Evolutionary conservation across 495 filamentous ascomycete species (phyloP), one percentile per base, ranked within the genome.

Genomic region (Hypoxylon fragiforme): DNA sequence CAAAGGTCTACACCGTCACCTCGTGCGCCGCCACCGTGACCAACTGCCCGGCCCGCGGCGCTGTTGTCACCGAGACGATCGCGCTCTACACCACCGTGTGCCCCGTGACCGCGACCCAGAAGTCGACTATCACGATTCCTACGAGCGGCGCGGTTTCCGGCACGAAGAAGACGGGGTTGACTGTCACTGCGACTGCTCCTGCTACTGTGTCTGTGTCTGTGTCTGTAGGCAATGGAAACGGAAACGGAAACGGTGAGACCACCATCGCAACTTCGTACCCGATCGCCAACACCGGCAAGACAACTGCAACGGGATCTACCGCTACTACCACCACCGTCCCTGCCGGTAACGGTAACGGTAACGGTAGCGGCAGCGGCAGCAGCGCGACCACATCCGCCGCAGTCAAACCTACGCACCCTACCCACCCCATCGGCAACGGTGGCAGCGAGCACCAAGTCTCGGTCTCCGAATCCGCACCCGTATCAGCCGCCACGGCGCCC

Each of bases 1-100:
- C 83, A 6, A 80, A 68, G 35, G 69, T 70, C 47, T 68, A 79
- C 48, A 85, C 83, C 9, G 71, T 84, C 56, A 83, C 77, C 1
- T 76, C 76, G 56, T 82, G 78, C 53, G 74, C 72, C 3, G 50
- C 78, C 1, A 77, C 64, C 1, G 74, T 81, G 2, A 79, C 74
- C 19, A 63, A 76, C 60, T 83, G 79, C 68, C 80, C 79, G 16
- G 73, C 69, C n/a, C 34, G 37, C 5, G 62, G 55, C 2, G 35
- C 50, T 24, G 70, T 77, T 9, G 65, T 66, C n/a, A 77, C 74
- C 35, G 63, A 73, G 42, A 68, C 63, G 12, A 60, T 77, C 35
- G 43, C 67, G 2, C 39, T 69, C 20, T 69, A 67, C 43, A 73
- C 71, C 13, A 76, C 72, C 16, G 67, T 75, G 22, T 78, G 73